Base-by-base conservation (phyloP, 306 rosid genomes). In the Corylus heterophylla region DNA sequence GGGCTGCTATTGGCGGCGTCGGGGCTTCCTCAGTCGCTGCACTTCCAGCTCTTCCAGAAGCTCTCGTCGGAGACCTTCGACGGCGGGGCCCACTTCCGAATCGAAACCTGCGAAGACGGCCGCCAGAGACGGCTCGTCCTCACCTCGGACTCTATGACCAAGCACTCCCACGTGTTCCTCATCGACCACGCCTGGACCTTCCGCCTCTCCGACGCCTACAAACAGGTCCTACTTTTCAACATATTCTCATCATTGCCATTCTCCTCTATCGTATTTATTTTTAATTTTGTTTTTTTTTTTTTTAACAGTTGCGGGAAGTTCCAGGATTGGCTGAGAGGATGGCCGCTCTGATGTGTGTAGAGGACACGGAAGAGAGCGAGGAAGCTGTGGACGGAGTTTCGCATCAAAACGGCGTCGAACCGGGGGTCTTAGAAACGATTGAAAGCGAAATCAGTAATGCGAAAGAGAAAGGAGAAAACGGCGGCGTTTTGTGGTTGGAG, bases 151-250 rank as follows among this genome's bases (percentile, higher is more conserved):
- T 85, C 75, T 58, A 88, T 94, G 90, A 27, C 81, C 4, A 81
- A 62, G 82, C 48, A 89, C 50, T 92, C 97, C 63, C 22, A 88
- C 56, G 93, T 92, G 67, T 94, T 94, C 85, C 95, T 94, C 62
- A 52, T 94, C 78, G 98, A 94, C 79, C 98, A 92, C 74, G 98
- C 98, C 14, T 94, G 98, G 97, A 94, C 97, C 76, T 94, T 94
- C 86, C 90, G 98, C 76, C 98, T 92, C 75, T 80, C 97, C 54
- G 97, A 89, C 82, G 95, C 97, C 58, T 88, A 84, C 88, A 86
- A 86, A 42, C 97, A 94, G 97, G 98, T 93, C 67, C 73, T 20
- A 1, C 39, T 29, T 62, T 59, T 27, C 17, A 5, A 31, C 69
- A 13, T 12, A 29, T 4, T 31, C 69, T 17, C 52, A 7, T 25